Evolutionary conservation across 139 green algal species (phyloP).

Genomic region (Spirogloea muscicola): DNA sequence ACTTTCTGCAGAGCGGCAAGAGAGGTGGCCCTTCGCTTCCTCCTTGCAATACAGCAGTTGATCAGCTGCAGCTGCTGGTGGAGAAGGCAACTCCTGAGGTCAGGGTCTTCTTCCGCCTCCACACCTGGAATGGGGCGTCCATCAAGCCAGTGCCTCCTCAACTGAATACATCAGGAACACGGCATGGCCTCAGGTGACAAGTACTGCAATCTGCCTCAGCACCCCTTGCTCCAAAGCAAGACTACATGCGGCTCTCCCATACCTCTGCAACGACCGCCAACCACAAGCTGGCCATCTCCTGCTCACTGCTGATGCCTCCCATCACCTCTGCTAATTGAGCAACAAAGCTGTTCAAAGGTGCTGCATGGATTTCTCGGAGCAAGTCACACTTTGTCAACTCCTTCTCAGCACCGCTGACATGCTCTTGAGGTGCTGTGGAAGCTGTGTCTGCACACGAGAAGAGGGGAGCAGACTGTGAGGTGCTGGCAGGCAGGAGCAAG

Average conservation of each 20-base stretch:
- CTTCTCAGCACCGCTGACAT: too few relatives aligned
- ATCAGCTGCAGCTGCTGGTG: constrained; percentile 49
- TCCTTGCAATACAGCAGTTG: constrained; percentile 42
- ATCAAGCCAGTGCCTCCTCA: constrained; percentile 28
- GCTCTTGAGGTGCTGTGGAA: too few relatives aligned
- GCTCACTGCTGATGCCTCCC: constrained; percentile 38
- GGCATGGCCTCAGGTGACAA: not conserved
- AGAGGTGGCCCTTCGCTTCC: not conserved
- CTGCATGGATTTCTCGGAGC: constrained; percentile 43
- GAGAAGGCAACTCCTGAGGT: constrained; percentile 45
- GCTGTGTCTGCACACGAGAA: too few relatives aligned
- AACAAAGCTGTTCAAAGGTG: constrained; percentile 38
- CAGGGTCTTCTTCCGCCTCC: constrained; percentile 25
- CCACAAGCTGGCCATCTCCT: constrained; percentile 46
- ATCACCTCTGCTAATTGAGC: constrained; percentile 43
- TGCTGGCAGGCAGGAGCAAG: too few relatives aligned
- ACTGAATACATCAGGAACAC: not conserved
- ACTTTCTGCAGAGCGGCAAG: too few relatives aligned
- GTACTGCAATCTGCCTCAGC: not conserved
- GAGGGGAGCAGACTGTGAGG: too few relatives aligned
- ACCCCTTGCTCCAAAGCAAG: not conserved
- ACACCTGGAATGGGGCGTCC: constrained; percentile 25
- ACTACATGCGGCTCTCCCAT: constrained; percentile 4
- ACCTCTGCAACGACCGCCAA: constrained; percentile 28
- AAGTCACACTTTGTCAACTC: too few relatives aligned